These are phyloP conservation scores for Blastomyces gilchristii DNA, from an alignment of 2,329 filamentous ascomycete species.

Conservation along the genomic window DNA sequence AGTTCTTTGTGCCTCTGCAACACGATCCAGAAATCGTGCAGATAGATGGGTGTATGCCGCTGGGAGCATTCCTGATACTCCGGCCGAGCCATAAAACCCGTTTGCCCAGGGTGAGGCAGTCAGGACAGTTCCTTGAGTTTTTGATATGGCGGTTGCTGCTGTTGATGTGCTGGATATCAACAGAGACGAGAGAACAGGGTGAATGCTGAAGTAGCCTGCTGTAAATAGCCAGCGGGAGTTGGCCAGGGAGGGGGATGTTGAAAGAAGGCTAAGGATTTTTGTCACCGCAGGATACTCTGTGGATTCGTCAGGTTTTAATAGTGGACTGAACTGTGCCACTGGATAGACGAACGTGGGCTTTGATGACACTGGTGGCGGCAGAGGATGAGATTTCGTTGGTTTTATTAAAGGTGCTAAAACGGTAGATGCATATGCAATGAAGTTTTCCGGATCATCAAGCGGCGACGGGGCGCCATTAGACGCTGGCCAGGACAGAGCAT, in stretches of 20 bases:
- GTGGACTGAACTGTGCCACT: constrained; percentile 74
- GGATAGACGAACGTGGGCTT: constrained; percentile 72
- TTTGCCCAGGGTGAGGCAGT: constrained; percentile 91
- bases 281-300: constrained; percentile 81
- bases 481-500: constrained; percentile 60
- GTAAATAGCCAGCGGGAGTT: constrained; percentile 88
- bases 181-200: constrained; percentile 67
- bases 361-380: constrained; percentile 24
- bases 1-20: constrained; percentile 43
- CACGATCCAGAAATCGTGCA: constrained; percentile 62
- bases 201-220: constrained; percentile 97
- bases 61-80: constrained; percentile 80
- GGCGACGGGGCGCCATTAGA: constrained; percentile 67
- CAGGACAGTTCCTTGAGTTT: constrained; percentile 63
- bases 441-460: constrained; percentile 56
- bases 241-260: constrained; percentile 48
- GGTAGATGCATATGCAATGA: constrained; percentile 57
- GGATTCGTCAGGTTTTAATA: constrained; percentile 68
- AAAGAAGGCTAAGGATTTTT: constrained; percentile 59
- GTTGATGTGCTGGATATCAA: constrained; percentile 57
- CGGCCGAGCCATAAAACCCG: constrained; percentile 82
- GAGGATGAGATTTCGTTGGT: constrained; percentile 30
- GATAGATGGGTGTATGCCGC: constrained; percentile 87
- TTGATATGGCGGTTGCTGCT: constrained; percentile 22
- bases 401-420: constrained; percentile 58